Percentiles rank a stretch among this genome's conserved stretches.
Conservation (phyloP, 2,329 filamentous ascomycete genomes). For the Calonectria crousiana region DNA sequence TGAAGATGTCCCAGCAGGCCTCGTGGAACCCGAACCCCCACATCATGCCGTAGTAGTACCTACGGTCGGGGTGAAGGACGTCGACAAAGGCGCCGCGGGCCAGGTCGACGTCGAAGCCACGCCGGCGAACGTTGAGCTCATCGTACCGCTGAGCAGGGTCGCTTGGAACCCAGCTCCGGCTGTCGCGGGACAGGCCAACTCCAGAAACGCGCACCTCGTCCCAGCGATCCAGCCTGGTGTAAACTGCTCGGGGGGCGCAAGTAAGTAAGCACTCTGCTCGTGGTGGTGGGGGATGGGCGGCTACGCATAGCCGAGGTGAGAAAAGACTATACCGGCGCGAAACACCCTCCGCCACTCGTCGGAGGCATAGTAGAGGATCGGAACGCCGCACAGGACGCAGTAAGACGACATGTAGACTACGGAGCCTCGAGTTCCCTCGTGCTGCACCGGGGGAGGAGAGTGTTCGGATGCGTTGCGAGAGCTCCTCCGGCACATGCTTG, state of each 20-base stretch:
- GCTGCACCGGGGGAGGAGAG: background rate
- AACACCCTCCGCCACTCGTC: background rate
- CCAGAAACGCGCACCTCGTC: background rate
- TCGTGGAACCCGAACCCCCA: slow-evolving; percentile 33
- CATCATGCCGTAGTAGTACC: background rate
- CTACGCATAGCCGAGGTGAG: background rate
- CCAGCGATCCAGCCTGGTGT: background rate
- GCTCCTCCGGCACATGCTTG: background rate
- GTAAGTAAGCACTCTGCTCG: background rate
- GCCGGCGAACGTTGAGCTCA: background rate
- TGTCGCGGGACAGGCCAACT: background rate
- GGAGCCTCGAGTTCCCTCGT: background rate
- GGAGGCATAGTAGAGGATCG: background rate
- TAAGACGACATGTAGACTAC: background rate
- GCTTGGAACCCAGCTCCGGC: background rate
- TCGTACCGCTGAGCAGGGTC: background rate
- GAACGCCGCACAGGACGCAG: background rate
- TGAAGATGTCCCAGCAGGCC: slow-evolving; percentile 26
- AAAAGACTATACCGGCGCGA: background rate
- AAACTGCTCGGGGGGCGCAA: background rate
- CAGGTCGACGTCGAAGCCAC: background rate
- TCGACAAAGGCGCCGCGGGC: background rate
- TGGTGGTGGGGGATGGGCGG: background rate
- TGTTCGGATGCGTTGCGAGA: background rate
- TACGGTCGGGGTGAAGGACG: background rate